Evolutionary conservation across 345 rosid genomes (phyloP).

Genomic region (Linum tenue): DNA sequence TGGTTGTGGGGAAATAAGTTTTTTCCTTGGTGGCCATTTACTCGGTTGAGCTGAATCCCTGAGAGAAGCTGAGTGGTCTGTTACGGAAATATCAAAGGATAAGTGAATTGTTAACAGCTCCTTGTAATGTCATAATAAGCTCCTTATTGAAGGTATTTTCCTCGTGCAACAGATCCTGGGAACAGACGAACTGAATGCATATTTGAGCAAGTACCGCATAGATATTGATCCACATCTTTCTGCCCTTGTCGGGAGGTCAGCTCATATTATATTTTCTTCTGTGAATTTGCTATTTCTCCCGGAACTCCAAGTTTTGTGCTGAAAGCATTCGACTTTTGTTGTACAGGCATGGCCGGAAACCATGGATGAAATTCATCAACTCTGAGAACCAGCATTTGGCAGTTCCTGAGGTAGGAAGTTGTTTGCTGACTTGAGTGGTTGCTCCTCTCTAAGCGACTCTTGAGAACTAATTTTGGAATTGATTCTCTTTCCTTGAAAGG

Average conservation of each 20-base stretch:
- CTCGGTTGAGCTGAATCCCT: no score
- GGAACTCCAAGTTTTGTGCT: not conserved
- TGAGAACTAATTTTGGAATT: not conserved
- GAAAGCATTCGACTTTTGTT: constrained; percentile 1
- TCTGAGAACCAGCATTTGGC: constrained; percentile 86
- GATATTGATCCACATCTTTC: constrained; percentile 88
- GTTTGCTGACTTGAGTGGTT: not conserved
- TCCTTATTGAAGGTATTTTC: not conserved
- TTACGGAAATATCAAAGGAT: no score
- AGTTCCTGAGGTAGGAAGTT: constrained; percentile 65
- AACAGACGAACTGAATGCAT: constrained; percentile 79
- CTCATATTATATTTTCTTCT: not conserved
- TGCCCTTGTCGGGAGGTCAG: constrained; percentile 82
- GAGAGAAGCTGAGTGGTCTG: no score
- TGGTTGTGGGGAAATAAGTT: no score
- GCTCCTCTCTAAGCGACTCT: not conserved
- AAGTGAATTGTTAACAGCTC: not conserved
- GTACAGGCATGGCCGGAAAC: constrained; percentile 81
- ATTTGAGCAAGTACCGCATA: constrained; percentile 71
- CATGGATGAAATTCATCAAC: constrained; percentile 83
- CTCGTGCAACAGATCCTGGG: constrained; percentile 61
- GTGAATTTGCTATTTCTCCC: not conserved
- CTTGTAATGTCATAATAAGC: not conserved
- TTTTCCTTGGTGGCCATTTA: no score
- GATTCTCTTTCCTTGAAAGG: constrained; percentile 33